Base-by-base conservation (phyloP, 2,329 filamentous ascomycete genomes). In the Penicillium sp. region DNA sequence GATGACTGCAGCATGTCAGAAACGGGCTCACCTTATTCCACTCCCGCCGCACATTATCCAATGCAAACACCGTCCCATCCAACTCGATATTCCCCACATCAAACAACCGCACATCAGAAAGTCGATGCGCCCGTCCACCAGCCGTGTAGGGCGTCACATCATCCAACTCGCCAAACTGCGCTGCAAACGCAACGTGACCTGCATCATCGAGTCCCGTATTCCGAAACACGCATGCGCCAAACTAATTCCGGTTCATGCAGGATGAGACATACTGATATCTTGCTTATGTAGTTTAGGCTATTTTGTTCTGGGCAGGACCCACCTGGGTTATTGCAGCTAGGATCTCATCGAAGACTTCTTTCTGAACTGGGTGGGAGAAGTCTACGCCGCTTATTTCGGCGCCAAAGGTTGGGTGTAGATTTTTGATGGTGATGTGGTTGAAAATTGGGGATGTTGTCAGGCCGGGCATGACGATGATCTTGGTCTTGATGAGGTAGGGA, bases 81-180 rank as follows among this genome's bases (percentile, higher is more conserved):
- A 78, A 76, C 53, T 85, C 80, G 13, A 86, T 74, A 70, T 88
- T 88, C 56, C 83, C 79, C 0, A 84, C 84, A 65, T 88, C 86
- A 70, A 87, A 87, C 0, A 88, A 78, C 70, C 87, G 82, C 45
- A 79, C 75, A 62, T 82, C 78, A 1, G 73, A 67, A 63, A 84
- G 81, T 22, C 84, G 81, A 60, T 81, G 77, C 66, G 80, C 78
- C 47, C 82, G 79, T 17, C 81, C 83, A 10, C 64, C 75, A 1
- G 73, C 74, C 8, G 82, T 73, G 72, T 83, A 86, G 0, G 81
- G 83, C 19, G 73, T 79, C 35, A 85, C 79, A 68, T 86, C 82
- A 72, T 88, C 85, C 0, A 87, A 80, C 24, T 85, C 82, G 22
- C 85, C 86, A 62, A 88, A 82, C 1, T 75, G 76, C 2, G 68